Evolutionary conservation across 805 yeast species (phyloP), one percentile per base, ranked within the genome.

Genomic region (Blastobotrys parvus): DNA sequence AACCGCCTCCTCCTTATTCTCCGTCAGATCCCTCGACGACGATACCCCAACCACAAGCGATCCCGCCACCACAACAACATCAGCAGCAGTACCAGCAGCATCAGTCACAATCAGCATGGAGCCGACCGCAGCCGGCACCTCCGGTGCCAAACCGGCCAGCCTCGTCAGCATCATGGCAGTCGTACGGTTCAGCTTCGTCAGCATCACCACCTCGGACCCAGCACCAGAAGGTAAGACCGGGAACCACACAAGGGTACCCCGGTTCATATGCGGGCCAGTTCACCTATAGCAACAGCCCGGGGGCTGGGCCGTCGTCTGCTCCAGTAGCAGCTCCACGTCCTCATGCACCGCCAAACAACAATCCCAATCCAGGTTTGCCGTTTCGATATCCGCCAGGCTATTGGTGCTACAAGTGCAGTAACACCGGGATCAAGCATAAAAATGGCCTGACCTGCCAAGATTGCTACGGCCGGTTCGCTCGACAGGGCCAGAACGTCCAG

Each of bases 401-500:
- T 55, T 63, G 65, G 44, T 86, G 95, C 56, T 61, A 65, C 6
- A 81, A 80, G 54, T 86, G 95, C 63, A 66, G 70, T 43, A 86
- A 86, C 56, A 81, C 89, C 0, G 94, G 94, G 2, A 69, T 67
- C 56, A 71, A 74, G 54, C 35, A 62, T 19, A 78, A 74, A 55
- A 78, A 77, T 51, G 83, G 82, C n/a, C 67, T 63, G 38, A 64
- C 77, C 4, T 86, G 95, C 57, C 73, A 75, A 51, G 70, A 71
- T 35, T 86, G 95, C 60, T 86, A 85, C 80, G 71, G 69, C 19
- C 54, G 58, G 39, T 85, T 80, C 58, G 80, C 79, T 0, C 73
- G 73, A 1, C 63, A 71, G 36, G 35, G 56, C 17, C 40, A 52
- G 44, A 27, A 37, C 41, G 48, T 19, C 10, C 32, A 16, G 43